Conservation (phyloP, 164 flowering plant species). For the Brasenia schreberi region DNA sequence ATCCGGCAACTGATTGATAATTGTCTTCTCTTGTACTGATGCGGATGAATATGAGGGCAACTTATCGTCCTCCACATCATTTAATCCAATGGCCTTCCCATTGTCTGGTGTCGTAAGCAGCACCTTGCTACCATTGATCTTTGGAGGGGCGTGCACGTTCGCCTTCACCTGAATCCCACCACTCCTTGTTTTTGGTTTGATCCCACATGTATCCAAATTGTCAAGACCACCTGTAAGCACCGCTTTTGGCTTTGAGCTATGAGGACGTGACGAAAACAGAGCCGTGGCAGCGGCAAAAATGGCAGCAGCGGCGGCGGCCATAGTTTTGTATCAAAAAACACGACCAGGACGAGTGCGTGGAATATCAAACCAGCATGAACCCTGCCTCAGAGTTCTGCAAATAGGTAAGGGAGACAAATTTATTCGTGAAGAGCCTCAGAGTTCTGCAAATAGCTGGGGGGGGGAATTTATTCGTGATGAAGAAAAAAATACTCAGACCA, state of each 20-base stretch:
- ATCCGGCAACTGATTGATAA: constrained; percentile 76
- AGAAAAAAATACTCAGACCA: no score
- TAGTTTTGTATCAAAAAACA: not conserved
- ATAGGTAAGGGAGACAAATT: no score
- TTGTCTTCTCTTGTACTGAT: not conserved
- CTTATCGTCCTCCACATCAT: not conserved
- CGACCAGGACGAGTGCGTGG: not conserved
- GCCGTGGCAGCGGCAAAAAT: not conserved
- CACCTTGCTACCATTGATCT: constrained; percentile 62
- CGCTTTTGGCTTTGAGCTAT: not conserved
- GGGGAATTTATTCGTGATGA: no score
- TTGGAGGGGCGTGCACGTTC: constrained; percentile 74
- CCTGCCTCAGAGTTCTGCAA: no score
- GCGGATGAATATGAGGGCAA: not conserved
- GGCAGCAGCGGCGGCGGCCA: not conserved
- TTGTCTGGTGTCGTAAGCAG: not conserved
- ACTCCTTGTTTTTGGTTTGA: not conserved
- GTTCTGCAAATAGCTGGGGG: no score
- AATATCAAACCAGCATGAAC: no score
- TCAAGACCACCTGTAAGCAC: not conserved
- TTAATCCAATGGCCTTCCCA: not conserved
- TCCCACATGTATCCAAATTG: not conserved
- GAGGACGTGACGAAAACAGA: not conserved
- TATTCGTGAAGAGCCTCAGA: no score
- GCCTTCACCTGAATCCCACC: constrained; percentile 63